Evolutionary conservation across 371 early-diverging fungal species (phyloP).

Genomic region (Mucor lusitanicus): DNA sequence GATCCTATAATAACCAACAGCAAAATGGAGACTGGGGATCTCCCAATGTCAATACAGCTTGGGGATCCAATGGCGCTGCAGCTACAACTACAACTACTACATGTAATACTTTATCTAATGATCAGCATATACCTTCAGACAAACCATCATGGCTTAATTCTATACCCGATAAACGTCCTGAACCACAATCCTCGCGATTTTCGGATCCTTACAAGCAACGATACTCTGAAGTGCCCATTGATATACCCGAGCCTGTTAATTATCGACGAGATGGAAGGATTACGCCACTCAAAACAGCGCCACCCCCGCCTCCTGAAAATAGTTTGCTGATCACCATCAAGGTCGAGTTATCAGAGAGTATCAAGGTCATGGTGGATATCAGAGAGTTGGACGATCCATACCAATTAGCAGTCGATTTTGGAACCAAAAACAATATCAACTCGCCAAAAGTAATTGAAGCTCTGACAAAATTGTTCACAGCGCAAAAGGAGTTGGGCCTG

Average conservation of each 20-base stretch:
- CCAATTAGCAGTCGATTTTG: constrained; percentile 17
- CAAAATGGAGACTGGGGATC: background rate
- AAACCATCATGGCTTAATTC: constrained; percentile 18
- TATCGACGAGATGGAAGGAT: background rate
- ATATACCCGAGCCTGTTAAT: constrained; percentile 19
- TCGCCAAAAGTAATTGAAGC: constrained; percentile 8
- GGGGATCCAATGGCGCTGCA: background rate
- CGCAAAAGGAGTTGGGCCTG: constrained; percentile 19
- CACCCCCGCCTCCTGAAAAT: constrained; percentile 19
- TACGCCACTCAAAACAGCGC: constrained; percentile 10
- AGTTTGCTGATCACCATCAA: constrained; percentile 9
- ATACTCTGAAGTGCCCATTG: constrained; percentile 8
- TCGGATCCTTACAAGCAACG: constrained; percentile 15
- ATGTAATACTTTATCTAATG: background rate
- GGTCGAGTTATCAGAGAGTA: constrained; percentile 14
- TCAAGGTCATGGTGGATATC: constrained; percentile 8
- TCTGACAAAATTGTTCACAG: constrained; percentile 9
- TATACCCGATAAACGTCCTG: background rate
- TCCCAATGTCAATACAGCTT: background rate
- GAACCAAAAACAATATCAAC: constrained; percentile 8
- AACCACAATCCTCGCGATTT: constrained; percentile 4
- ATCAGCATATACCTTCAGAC: constrained; percentile 11
- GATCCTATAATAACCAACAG: background rate
- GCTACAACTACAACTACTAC: background rate
- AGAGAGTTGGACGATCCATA: constrained; percentile 22